A percentile compares a stretch with the other conserved stretches of the same genome.
phyloP scores from a whole-genome alignment of 345 rosid genomes.

The Anacardium occidentale region DNA sequence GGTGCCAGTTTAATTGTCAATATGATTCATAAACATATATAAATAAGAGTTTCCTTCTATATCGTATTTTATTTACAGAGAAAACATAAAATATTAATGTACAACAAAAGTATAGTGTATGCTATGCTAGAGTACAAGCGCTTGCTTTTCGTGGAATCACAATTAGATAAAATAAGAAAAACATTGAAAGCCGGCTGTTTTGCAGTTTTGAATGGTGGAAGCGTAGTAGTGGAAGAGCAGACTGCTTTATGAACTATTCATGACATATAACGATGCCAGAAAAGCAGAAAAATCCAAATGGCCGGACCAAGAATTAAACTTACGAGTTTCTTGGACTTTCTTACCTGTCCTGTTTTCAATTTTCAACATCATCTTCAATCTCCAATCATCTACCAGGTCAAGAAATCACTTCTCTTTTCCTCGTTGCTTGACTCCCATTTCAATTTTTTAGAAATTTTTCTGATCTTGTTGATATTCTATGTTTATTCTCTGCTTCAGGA shows the following conservation, averaged over 20 bases:
- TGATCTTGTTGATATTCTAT: neutral
- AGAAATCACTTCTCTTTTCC: neutral
- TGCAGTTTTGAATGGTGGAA: neutral
- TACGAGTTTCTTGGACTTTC: slow-evolving; percentile 12
- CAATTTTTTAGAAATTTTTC: neutral
- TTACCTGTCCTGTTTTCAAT: slow-evolving; percentile 14
- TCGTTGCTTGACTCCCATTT: neutral
- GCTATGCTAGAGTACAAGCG: slow-evolving; percentile 83
- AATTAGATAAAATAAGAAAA: neutral
- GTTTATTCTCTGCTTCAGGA: neutral
- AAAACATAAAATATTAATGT: too few relatives aligned
- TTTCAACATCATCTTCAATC: slow-evolving; percentile 1
- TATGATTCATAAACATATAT: too few relatives aligned
- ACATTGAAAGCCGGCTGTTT: neutral
- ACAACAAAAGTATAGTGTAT: slow-evolving; percentile 33
- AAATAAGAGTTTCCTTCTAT: too few relatives aligned
- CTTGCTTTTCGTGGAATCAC: neutral
- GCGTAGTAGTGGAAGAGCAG: neutral
- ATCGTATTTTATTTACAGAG: too few relatives aligned
- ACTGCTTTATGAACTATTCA: neutral
- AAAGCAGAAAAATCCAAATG: slow-evolving; percentile 13
- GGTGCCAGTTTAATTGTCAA: neutral
- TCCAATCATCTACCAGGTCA: neutral
- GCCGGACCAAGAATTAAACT: slow-evolving; percentile 11
- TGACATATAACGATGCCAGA: neutral